Evolutionary conservation across 2,329 filamentous ascomycete species (phyloP).

Genomic region (Hypomyces perniciosus): DNA sequence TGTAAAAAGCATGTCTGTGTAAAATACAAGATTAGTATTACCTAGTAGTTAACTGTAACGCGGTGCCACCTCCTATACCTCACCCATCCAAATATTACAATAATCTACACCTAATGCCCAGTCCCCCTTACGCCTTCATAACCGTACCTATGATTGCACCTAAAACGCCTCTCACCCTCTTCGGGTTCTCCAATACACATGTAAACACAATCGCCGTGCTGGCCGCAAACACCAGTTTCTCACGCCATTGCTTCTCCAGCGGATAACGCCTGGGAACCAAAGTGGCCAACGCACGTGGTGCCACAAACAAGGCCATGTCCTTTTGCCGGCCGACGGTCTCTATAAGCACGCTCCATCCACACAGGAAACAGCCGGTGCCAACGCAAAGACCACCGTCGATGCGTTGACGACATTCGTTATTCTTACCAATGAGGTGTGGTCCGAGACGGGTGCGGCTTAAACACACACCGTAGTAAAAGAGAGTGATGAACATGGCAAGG

Average conservation of each 20-base stretch:
- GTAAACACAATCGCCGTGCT: slow-evolving; percentile 68
- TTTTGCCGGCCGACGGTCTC: slow-evolving; percentile 61
- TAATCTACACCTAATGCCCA: not conserved
- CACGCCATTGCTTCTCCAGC: slow-evolving; percentile 57
- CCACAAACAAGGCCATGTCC: slow-evolving; percentile 75
- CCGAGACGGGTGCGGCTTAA: slow-evolving; percentile 68
- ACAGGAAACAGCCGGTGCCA: slow-evolving; percentile 63
- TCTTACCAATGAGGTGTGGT: slow-evolving; percentile 57
- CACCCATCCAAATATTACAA: not conserved
- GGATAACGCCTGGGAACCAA: slow-evolving; percentile 65
- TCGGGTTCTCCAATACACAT: slow-evolving; percentile 55
- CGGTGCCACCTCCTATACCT: not conserved
- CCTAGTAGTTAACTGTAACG: not conserved
- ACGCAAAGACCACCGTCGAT: slow-evolving; percentile 64
- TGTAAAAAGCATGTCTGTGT: not conserved
- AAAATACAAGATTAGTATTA: slow-evolving; percentile 2
- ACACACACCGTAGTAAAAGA: slow-evolving; percentile 84
- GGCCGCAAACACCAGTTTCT: slow-evolving; percentile 59
- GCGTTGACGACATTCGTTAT: slow-evolving; percentile 39
- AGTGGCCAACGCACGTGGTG: slow-evolving; percentile 69
- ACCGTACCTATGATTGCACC: slow-evolving; percentile 53
- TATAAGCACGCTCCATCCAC: slow-evolving; percentile 75
- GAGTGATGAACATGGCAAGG: slow-evolving; percentile 66
- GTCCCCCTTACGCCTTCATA: slow-evolving; percentile 30
- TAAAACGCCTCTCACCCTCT: slow-evolving; percentile 61